These are phyloP conservation scores for Grosmannia clavigera DNA, from an alignment of 2,329 filamentous ascomycete species.

Conservation along the genomic window DNA sequence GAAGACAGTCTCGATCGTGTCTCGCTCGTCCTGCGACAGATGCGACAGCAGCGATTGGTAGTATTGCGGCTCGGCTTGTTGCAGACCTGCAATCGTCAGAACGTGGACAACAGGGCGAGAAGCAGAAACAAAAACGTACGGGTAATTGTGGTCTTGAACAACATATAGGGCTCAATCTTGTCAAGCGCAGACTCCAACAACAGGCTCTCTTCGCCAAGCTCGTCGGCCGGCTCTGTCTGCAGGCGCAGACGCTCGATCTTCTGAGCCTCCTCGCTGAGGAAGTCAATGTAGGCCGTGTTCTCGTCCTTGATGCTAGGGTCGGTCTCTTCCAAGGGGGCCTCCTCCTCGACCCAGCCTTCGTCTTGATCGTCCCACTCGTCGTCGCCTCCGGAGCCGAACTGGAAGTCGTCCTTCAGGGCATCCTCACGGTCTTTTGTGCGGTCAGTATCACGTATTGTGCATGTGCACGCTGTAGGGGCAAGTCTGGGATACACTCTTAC, in stretches of 20 bases:
- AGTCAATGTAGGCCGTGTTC: slow-evolving; percentile 87
- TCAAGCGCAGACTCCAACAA: slow-evolving; percentile 87
- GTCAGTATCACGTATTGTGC: too few species aligned
- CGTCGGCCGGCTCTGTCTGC: slow-evolving; percentile 65
- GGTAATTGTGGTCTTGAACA: slow-evolving; percentile 72
- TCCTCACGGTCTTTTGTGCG: slow-evolving; percentile 63
- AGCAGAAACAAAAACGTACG: slow-evolving; percentile 46
- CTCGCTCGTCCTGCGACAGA: slow-evolving; percentile 68
- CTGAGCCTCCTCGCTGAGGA: slow-evolving; percentile 84
- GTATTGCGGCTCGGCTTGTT: slow-evolving; percentile 81
- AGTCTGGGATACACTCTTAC: slow-evolving; percentile 32
- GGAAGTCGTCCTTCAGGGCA: slow-evolving; percentile 78
- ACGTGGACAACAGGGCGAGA: neutral
- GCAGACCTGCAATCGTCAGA: slow-evolving; percentile 48
- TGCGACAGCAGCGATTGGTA: slow-evolving; percentile 72
- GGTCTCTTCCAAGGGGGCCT: slow-evolving; percentile 51
- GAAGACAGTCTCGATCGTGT: slow-evolving; percentile 66
- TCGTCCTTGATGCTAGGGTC: slow-evolving; percentile 59
- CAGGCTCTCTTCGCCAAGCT: slow-evolving; percentile 84
- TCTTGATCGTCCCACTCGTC: slow-evolving; percentile 66
- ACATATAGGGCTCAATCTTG: slow-evolving; percentile 83
- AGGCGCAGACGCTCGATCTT: slow-evolving; percentile 61
- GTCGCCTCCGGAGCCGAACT: slow-evolving; percentile 55
- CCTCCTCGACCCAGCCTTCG: slow-evolving; percentile 78
- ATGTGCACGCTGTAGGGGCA: too few species aligned